Evolutionary conservation across 176 grass and related monocot genomes (phyloP).

Genomic region (Oropetium thomaeum): DNA sequence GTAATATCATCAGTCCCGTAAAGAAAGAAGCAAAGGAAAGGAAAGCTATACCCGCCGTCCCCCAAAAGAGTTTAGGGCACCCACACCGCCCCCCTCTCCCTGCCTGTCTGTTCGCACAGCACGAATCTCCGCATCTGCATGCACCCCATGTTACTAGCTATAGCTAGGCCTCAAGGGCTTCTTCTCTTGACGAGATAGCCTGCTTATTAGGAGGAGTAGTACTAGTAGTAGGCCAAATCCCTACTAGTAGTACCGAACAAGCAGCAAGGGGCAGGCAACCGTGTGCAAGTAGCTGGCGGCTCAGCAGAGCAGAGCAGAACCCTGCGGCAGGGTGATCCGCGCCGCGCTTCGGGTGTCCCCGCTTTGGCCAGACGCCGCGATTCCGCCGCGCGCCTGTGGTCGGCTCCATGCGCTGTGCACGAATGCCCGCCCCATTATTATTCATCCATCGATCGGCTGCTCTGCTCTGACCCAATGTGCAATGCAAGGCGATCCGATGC

Average conservation of each 20-base stretch:
- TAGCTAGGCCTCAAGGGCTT: no score
- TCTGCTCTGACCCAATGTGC: no score
- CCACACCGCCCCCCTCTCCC: neutral
- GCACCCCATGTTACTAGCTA: no score
- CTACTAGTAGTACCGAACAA: neutral
- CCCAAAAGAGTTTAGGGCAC: constrained; percentile 25
- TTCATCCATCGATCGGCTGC: no score
- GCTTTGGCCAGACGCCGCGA: constrained; percentile 44
- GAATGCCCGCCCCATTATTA: no score
- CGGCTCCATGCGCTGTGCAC: neutral
- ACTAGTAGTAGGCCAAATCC: constrained; percentile 52
- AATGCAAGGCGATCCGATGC: no score
- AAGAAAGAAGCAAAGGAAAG: constrained; percentile 15
- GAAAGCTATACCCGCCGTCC: no score
- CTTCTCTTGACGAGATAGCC: no score
- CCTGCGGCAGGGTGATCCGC: constrained; percentile 38
- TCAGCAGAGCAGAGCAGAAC: no score
- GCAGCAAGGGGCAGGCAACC: neutral
- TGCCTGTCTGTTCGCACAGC: neutral
- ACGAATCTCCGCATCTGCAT: no score
- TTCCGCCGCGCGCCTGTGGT: constrained; percentile 6
- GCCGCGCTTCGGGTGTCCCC: constrained; percentile 42
- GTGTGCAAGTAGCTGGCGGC: neutral
- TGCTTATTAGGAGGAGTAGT: no score
- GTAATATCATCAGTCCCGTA: constrained; percentile 25